Base-by-base conservation (phyloP, 2,329 filamentous ascomycete genomes). In the Ophiostoma ulmi region DNA sequence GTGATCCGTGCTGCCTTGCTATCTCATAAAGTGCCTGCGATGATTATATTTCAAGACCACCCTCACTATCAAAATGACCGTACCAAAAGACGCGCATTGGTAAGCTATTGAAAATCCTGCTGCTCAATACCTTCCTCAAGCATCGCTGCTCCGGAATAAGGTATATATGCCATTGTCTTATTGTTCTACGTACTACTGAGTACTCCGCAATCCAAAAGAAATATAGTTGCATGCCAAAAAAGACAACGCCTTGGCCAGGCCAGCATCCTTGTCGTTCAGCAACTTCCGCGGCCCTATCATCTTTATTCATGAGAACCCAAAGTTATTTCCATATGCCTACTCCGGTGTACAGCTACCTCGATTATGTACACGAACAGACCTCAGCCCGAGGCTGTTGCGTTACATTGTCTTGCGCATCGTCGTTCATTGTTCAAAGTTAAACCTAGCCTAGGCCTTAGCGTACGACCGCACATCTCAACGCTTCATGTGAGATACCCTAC, bases 331-430 rank as follows among this genome's bases (percentile, higher is more conserved):
- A 26, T 63, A 61, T 35, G 11, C 26, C 5, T 35, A 26, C 58
- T 8, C 14, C 17, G 38, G 20, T 20, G 17, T 48, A n/a, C 17
- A 1, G 44, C 44, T 48, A 48, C 41, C 17, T 44, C 41, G 5
- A 14, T 6, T 58, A 48, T 1, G 17, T 35, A 5, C 10, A 17
- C 1, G 17, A 31, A 64, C 61, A 10, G 26, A 17, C 17, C 36
- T 44, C 65, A 67, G 20, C 41, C 38, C 69, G 65, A 68, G 58
- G 70, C 67, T 69, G 55, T 38, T 66, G 67, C 38, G 70, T 71
- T 71, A 67, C 70, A 71, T 68, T 65, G 31, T 36, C 36, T 22
- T 13, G 70, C 44, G 20, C n/a, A 65, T 65, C 36, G 36, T 65
- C 58, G 26, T 63, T 20, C 8, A n/a, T 52, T n/a, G 13, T 52